Evolutionary conservation across 1,139 yeast species (phyloP).

Genomic region (Taphrina pruni): DNA sequence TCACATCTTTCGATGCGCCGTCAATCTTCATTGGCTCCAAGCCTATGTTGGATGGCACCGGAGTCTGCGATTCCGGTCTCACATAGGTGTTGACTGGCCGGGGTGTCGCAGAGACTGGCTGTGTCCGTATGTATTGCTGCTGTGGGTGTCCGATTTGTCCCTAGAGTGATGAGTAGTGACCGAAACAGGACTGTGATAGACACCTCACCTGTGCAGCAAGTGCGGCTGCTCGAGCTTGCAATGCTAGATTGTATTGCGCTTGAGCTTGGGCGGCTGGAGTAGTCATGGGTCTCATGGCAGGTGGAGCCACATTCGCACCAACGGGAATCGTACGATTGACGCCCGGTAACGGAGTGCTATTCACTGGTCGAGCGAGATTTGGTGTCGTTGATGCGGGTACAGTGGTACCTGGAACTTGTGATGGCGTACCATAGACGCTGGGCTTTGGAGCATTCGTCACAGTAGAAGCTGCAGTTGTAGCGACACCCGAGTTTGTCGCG

Average conservation of each 20-base stretch:
- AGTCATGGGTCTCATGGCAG: slow-evolving; percentile 13
- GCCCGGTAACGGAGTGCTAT: neutral
- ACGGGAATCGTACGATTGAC: neutral
- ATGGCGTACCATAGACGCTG: neutral
- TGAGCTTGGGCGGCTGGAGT: slow-evolving; percentile 16
- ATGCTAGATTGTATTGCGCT: slow-evolving; percentile 15
- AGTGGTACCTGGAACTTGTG: neutral
- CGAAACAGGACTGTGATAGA: neutral
- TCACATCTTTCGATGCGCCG: slow-evolving; percentile 16
- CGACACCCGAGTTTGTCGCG: neutral
- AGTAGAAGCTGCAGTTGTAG: neutral
- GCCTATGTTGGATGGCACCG: neutral
- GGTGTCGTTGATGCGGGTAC: neutral
- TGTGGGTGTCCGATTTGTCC: slow-evolving; percentile 1
- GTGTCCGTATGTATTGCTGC: slow-evolving; percentile 10
- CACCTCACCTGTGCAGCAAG: slow-evolving; percentile 12
- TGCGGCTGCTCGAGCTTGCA: slow-evolving; percentile 7
- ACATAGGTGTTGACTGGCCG: slow-evolving; percentile 8
- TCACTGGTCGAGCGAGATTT: neutral
- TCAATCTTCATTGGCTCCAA: slow-evolving; percentile 18
- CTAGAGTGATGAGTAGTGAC: neutral
- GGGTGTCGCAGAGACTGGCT: slow-evolving; percentile 6
- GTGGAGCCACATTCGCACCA: neutral
- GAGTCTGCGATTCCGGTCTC: slow-evolving; percentile 4
- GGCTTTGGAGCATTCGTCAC: neutral